These are phyloP conservation scores for Agarophyton chilense DNA, from an alignment of 23 red algal genomes.

Conservation along the genomic window DNA sequence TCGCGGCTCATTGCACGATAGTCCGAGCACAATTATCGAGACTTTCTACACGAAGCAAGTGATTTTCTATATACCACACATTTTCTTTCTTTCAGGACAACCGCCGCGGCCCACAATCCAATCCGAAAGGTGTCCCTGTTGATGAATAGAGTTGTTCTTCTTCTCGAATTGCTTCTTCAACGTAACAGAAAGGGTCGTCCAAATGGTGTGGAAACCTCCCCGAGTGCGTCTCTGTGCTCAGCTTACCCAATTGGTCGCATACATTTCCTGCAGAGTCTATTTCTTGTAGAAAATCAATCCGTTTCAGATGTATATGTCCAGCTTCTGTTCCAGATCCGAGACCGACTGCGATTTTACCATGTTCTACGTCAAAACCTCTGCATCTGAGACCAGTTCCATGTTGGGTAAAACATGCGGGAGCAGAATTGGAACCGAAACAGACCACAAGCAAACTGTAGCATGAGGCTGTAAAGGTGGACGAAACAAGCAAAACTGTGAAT, in stretches of 20 bases:
- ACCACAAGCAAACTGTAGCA: background rate
- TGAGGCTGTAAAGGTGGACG: background rate
- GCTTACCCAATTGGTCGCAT: background rate
- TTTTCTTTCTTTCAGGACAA: too few relatives aligned
- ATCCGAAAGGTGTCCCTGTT: background rate
- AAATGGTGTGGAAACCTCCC: background rate
- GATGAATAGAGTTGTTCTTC: background rate
- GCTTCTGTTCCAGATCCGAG: background rate
- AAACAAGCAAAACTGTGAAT: background rate
- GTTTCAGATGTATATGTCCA: background rate
- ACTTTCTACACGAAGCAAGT: too few relatives aligned
- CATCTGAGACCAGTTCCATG: background rate
- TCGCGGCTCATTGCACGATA: too few relatives aligned
- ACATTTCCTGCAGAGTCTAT: background rate
- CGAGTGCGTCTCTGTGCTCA: background rate
- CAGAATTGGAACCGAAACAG: background rate
- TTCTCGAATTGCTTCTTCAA: background rate
- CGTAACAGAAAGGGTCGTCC: background rate
- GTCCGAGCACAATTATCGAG: too few relatives aligned
- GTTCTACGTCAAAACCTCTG: constrained; percentile 1
- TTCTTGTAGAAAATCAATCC: background rate
- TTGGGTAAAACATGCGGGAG: background rate
- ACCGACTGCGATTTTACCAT: background rate
- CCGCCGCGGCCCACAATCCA: background rate
- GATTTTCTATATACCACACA: too few relatives aligned